These are phyloP conservation scores for Thalassiosira ordinaria DNA, from an alignment of 352 stramenopile species.

Conservation along the genomic window DNA sequence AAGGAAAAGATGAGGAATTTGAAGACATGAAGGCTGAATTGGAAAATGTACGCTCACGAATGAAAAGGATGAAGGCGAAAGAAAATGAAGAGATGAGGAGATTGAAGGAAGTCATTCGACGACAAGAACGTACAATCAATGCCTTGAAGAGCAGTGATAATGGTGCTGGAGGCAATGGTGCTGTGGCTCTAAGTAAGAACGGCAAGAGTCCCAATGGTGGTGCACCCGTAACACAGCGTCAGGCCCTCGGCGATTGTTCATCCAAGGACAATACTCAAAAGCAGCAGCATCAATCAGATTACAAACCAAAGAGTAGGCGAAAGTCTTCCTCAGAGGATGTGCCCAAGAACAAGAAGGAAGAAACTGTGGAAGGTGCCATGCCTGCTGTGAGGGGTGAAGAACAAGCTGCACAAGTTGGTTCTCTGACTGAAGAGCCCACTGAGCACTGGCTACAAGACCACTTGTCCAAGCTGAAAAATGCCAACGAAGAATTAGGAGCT, in stretches of 20 bases:
- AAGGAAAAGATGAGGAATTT: slow-evolving; percentile 20
- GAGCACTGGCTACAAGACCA: slow-evolving; percentile 35
- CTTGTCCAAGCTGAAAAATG: slow-evolving; percentile 30
- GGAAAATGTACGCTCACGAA: slow-evolving; percentile 39
- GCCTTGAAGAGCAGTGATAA: slow-evolving; percentile 12
- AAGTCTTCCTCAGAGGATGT: background rate
- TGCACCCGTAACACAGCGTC: background rate
- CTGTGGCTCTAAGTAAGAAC: too few relatives aligned
- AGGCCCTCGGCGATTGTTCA: slow-evolving; percentile 19
- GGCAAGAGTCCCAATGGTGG: too few relatives aligned
- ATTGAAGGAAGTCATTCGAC: slow-evolving; percentile 49
- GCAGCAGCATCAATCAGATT: background rate
- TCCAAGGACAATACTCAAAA: slow-evolving; percentile 37
- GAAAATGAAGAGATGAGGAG: slow-evolving; percentile 41
- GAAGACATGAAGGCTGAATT: slow-evolving; percentile 41
- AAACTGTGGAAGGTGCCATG: background rate
- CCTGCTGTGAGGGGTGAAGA: background rate
- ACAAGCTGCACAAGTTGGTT: background rate
- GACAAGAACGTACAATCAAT: slow-evolving; percentile 47
- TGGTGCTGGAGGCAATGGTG: too few relatives aligned
- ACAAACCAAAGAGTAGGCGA: slow-evolving; percentile 17
- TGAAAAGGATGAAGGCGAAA: slow-evolving; percentile 36
- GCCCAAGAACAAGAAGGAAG: background rate
- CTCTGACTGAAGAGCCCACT: slow-evolving; percentile 19
- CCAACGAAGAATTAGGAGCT: slow-evolving; percentile 27